Percentiles rank a stretch among this genome's conserved stretches.
Evolutionary conservation across 192 early-diverging fungal genomes (phyloP).

Genomic region (Coemansia sp.): DNA sequence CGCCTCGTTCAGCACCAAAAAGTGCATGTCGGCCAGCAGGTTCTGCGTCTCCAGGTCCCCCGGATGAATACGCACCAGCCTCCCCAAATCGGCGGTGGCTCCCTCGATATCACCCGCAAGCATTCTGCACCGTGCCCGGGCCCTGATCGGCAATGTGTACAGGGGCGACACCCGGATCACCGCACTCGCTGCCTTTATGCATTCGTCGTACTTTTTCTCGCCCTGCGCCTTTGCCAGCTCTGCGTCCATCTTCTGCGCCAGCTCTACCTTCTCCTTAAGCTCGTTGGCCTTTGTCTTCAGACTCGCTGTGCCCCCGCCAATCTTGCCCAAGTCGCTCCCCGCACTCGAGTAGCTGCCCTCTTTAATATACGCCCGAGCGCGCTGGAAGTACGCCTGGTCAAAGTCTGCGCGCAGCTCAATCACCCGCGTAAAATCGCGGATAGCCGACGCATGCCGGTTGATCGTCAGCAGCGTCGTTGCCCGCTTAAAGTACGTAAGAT

Average conservation of each 20-base stretch:
- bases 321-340: slow-evolving; percentile 57
- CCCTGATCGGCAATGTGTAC: slow-evolving; percentile 56
- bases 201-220: slow-evolving; percentile 56
- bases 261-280: slow-evolving; percentile 40
- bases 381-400: slow-evolving; percentile 72
- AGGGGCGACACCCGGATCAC: slow-evolving; percentile 62
- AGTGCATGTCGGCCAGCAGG: slow-evolving; percentile 71
- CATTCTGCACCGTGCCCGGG: slow-evolving; percentile 75
- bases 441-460: slow-evolving; percentile 68
- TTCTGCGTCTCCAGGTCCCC: slow-evolving; percentile 62
- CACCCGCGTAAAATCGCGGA: slow-evolving; percentile 79
- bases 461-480: slow-evolving; percentile 80
- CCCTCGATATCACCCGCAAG: slow-evolving; percentile 76
- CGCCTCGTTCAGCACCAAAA: slow-evolving; percentile 67
- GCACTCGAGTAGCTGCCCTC: slow-evolving; percentile 68
- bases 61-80: slow-evolving; percentile 73
- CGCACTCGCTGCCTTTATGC: slow-evolving; percentile 52
- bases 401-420: slow-evolving; percentile 81
- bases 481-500: slow-evolving; percentile 84
- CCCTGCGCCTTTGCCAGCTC: slow-evolving; percentile 46
- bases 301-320: slow-evolving; percentile 12
- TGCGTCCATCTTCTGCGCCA: slow-evolving; percentile 44
- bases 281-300: slow-evolving; percentile 25
- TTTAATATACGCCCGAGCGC: slow-evolving; percentile 67
- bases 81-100: slow-evolving; percentile 77